A percentile compares a stretch with the other conserved stretches of the same genome.
Conservation (phyloP, 495 filamentous ascomycete genomes). For the Aspergillus leporis region DNA sequence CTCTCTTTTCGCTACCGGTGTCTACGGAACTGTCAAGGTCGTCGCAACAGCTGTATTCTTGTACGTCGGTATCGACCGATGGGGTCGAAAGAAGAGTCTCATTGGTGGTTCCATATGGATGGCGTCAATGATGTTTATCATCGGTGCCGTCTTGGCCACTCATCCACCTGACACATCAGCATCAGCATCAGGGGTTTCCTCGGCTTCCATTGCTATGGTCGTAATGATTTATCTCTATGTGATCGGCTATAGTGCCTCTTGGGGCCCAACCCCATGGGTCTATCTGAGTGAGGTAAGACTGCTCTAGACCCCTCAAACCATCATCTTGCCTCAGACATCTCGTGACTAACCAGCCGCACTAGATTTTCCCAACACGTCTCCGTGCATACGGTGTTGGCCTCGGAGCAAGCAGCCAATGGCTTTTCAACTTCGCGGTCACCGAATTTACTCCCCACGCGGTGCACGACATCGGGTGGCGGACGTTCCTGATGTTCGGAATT, state of each 20-base stretch:
- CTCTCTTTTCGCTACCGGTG: conserved; percentile 51
- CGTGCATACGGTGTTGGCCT: conserved; percentile 70
- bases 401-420: conserved; percentile 57
- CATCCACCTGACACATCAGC: conserved; percentile 38
- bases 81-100: conserved; percentile 66
- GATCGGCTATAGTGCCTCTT: conserved; percentile 43
- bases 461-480: conserved; percentile 50
- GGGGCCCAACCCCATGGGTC: conserved; percentile 52
- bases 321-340: background rate
- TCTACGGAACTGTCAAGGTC: conserved; percentile 56
- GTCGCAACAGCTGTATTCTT: conserved; percentile 62
- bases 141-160: conserved; percentile 64
- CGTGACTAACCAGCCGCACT: conserved; percentile 27
- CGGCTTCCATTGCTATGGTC: conserved; percentile 49
- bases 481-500: conserved; percentile 58
- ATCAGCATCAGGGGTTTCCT: conserved; percentile 26
- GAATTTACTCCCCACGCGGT: conserved; percentile 40
- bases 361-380: conserved; percentile 73
- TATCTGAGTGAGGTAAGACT: conserved; percentile 48
- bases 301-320: background rate
- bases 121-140: conserved; percentile 70
- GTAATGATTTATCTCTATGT: conserved; percentile 59
- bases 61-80: conserved; percentile 65
- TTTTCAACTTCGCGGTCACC: conserved; percentile 48
- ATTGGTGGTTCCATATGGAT: conserved; percentile 70